phyloP scores from a whole-genome alignment of 2,329 filamentous ascomycete species.

The Grosmannia clavigera region DNA sequence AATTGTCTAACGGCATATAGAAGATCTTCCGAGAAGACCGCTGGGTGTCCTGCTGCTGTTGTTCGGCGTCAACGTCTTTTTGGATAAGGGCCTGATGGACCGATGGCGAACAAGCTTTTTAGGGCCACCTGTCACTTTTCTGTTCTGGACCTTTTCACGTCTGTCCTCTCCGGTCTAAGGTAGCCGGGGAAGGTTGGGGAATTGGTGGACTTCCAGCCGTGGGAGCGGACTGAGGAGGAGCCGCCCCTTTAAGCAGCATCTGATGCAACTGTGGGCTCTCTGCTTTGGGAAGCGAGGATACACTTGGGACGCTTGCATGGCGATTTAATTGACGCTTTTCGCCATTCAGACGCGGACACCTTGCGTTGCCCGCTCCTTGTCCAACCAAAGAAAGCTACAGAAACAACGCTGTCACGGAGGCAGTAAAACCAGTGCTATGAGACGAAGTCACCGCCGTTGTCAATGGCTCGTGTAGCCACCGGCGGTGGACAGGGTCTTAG shows the following conservation, averaged over 20 bases:
- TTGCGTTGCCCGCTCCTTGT: slow-evolving; percentile 2
- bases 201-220: neutral
- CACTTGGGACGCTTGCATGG: neutral
- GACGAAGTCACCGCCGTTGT: neutral
- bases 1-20: neutral
- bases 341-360: slow-evolving; percentile 9
- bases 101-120: neutral
- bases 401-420: neutral
- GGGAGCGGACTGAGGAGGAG: slow-evolving; percentile 4
- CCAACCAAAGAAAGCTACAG: neutral
- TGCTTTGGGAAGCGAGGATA: neutral
- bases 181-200: slow-evolving; percentile 3
- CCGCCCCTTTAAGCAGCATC: slow-evolving; percentile 10
- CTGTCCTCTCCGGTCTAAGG: slow-evolving; percentile 2
- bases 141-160: slow-evolving; percentile 1
- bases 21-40: neutral
- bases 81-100: neutral
- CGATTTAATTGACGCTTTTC: slow-evolving; percentile 10
- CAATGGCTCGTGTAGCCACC: neutral
- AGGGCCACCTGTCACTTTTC: neutral
- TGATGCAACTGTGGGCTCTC: neutral
- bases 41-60: neutral
- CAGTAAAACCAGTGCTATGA: neutral
- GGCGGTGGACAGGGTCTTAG: neutral
- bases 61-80: neutral